Conservation (phyloP, 2,329 filamentous ascomycete genomes). For the Stagonosporopsis cucurbitacearum region DNA sequence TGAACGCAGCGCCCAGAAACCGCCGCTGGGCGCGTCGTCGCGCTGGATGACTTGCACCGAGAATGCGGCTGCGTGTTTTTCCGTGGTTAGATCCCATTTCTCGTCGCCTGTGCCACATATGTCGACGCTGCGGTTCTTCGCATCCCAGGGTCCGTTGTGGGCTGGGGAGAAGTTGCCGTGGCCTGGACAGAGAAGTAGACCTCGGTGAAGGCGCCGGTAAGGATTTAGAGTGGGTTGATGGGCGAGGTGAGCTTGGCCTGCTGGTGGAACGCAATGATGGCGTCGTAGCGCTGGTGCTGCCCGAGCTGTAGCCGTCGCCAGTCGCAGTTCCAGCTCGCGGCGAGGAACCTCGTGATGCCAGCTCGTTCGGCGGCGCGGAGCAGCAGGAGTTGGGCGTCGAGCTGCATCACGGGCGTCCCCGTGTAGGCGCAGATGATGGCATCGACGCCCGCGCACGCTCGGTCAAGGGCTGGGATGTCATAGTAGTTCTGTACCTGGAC, state of each 20-base stretch:
- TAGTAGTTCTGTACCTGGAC: background rate
- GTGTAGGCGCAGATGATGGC: background rate
- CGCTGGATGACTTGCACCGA: no score
- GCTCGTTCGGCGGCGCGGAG: background rate
- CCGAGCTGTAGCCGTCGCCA: background rate
- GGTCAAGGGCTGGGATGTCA: background rate
- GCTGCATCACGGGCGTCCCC: background rate
- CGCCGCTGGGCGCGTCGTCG: no score
- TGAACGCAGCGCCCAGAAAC: no score
- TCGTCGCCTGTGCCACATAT: no score
- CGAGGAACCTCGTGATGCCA: background rate
- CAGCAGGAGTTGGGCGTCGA: background rate
- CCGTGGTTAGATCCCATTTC: no score
- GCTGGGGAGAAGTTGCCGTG: no score
- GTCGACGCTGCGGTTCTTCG: background rate
- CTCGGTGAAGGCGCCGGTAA: background rate
- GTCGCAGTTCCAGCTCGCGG: background rate
- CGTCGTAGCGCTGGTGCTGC: background rate
- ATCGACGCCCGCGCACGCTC: background rate
- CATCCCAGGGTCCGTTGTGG: background rate
- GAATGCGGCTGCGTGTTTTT: no score
- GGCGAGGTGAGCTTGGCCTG: background rate
- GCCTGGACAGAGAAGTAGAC: background rate
- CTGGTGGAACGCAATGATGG: background rate
- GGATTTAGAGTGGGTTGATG: background rate